These are phyloP conservation scores for Zangia roseola DNA, from an alignment of 768 basidiomycete species.

Conservation along the genomic window DNA sequence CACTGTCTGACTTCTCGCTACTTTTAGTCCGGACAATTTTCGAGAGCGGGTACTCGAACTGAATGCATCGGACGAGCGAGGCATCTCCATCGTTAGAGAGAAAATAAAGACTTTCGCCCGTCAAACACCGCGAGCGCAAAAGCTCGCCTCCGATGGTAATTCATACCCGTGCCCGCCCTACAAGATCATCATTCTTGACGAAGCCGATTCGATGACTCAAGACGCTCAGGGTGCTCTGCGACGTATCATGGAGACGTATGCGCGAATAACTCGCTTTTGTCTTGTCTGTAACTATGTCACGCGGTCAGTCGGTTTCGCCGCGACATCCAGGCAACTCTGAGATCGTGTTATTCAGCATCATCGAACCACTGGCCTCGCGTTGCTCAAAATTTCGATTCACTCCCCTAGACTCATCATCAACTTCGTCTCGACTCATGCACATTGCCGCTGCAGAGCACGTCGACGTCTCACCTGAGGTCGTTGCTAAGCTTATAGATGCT, in stretches of 20 bases:
- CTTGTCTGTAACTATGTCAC: conserved; percentile 99
- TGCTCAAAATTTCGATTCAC: conserved; percentile 99
- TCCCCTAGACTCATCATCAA: conserved; percentile 79
- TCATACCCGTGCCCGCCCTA: conserved; percentile 95
- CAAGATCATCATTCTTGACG: conserved; percentile 98
- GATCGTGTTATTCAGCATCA: conserved; percentile 61
- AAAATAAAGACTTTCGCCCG: conserved; percentile 99
- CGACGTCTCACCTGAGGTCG: conserved; percentile 51
- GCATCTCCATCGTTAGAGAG: conserved; percentile 94
- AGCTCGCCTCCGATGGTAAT: conserved; percentile 70
- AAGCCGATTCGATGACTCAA: conserved; percentile 99
- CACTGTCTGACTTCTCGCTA: background rate
- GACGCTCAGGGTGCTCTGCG: conserved; percentile 96
- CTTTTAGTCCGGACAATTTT: conserved; percentile 88
- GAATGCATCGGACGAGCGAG: conserved; percentile 98
- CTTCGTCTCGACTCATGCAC: conserved; percentile 69
- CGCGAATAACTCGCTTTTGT: conserved; percentile 95
- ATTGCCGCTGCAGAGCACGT: conserved; percentile 81
- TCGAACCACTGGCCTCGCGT: conserved; percentile 96
- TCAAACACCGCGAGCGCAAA: conserved; percentile 82
- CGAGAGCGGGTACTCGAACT: conserved; percentile 90
- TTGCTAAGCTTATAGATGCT: conserved; percentile 70
- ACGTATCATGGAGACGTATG: conserved; percentile 99
- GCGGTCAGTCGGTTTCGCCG: conserved; percentile 54
- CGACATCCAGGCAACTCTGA: background rate